phyloP scores from a whole-genome alignment of 129 eudicot genomes.

The Logfia minima region DNA sequence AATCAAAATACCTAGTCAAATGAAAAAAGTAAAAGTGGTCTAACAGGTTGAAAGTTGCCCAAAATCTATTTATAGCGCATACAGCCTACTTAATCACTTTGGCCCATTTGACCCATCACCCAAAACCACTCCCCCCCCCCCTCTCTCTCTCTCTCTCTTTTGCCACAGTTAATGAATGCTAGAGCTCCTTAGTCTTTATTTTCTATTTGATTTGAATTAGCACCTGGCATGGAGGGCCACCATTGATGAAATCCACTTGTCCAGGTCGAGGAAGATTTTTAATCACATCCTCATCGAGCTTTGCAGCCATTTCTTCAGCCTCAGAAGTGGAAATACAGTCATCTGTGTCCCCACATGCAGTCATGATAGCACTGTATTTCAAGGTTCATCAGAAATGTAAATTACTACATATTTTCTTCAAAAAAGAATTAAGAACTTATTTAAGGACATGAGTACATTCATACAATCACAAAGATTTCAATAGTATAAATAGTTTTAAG shows the following conservation, averaged over 20 bases:
- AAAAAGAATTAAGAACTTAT: no score
- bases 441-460: no score
- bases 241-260: constrained; percentile 59
- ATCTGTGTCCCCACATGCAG: constrained; percentile 51
- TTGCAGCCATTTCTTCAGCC: constrained; percentile 52
- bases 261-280: constrained; percentile 52
- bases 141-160: no score
- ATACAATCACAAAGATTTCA: neutral
- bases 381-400: neutral
- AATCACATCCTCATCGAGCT: constrained; percentile 45
- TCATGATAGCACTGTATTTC: constrained; percentile 49
- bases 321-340: constrained; percentile 58
- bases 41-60: neutral
- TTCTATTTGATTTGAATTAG: neutral
- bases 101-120: neutral
- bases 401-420: neutral
- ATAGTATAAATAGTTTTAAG: neutral
- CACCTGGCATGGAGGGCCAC: constrained; percentile 74
- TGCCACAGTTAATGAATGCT: no score
- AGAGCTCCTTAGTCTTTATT: neutral
- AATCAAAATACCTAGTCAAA: neutral
- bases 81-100: neutral
- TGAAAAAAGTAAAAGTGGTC: neutral
- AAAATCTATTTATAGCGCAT: neutral
- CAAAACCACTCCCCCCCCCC: neutral